Base-by-base conservation (phyloP, 495 filamentous ascomycete species). In the Daldinia bambusicola region DNA sequence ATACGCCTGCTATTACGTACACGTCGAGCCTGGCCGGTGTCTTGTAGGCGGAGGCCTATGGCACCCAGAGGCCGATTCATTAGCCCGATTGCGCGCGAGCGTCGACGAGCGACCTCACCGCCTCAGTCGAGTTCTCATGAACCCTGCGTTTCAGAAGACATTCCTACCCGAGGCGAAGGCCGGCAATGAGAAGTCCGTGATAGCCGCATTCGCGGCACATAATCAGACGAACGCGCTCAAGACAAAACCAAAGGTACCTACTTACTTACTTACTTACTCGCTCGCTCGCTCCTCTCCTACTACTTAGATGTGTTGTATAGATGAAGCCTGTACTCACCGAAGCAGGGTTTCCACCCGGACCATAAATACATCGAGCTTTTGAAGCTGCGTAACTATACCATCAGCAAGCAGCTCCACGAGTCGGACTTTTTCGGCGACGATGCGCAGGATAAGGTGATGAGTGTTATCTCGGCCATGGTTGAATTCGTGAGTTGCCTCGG, bases 1-100 rank as follows among this genome's bases (percentile, higher is more conserved):
- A 37, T 95, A 95, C 76, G 92, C 92, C 13, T 90, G 87, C 62
- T 96, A 97, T 76, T 95, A 95, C 80, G 65, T 84, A 3, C 82
- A 84, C 70, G 43, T 77, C 31, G 83, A 85, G 45, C 83, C 83
- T 2, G 76, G 74, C 6, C 53, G 61, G n/a, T 78, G 73, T 63
- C 79, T 85, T 72, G 63, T 88, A 82, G 93, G 91, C 52, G 92
- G 91, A 31, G 93, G 93, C 0, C 78, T 96, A 9, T 97, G 91
- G 91, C 84, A 89, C 63, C 92, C 93, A 8, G 91, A 91, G 48
- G 84, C 84, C 0, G 77, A 81, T 7, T 81, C 89, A 0, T 78
- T 94, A 6, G 84, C 83, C n/a, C 78, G 80, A 52, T 77, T 97
- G 74, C 89, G 93, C 70, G 83, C 84, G 43, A 90, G 90, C 69